Base-by-base conservation (phyloP, 179 eudicot species). In the Gypsophila paniculata region DNA sequence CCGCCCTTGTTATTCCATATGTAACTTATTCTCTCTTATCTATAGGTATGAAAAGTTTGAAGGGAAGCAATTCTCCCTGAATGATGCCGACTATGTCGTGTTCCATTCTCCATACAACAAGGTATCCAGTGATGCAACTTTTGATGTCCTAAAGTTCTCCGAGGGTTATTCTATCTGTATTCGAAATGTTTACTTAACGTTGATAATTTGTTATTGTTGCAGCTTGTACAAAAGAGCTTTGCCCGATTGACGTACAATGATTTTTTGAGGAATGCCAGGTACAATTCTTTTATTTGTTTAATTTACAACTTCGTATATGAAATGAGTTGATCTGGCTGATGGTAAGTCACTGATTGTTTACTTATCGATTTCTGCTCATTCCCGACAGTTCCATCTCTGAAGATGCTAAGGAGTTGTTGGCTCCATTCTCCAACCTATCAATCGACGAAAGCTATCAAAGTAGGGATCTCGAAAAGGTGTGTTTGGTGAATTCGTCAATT, bases 141-240 rank as follows among this genome's bases (percentile, higher is more conserved):
- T 4, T 22, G 25, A 9, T 26, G 32, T 6, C 53, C 51, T 32
- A 69, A 42, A 60, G 7, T 36, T 38, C 23, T 13, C 44, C 17
- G 29, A 61, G 38, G 25, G 48, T 23, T 25, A 60, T 8, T 67
- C 12, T 4, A 4, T 46, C 57, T n/a, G 10, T 54, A 23, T 62
- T 59, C 23, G 11, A 17, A 57, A 49, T 55, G 38, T 54, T 68
- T n/a, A 9, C 18, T 39, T 22, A 61, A 22, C 64, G 13, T 29
- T 59, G 34, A 29, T n/a, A 22, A 19, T 42, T 38, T 17, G 58
- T 36, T 62, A 48, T 75, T 51, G 68, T 44, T 81, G 87, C 97
- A 95, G 99, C 97, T 95, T 82, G 99, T 95, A 42, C 99, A 95
- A 82, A 94, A 95, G 85, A 95, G 99, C 78, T 92, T 92, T 74